Conservation (phyloP, 2,329 filamentous ascomycete species). For the Kalaharituber pfeilii region DNA sequence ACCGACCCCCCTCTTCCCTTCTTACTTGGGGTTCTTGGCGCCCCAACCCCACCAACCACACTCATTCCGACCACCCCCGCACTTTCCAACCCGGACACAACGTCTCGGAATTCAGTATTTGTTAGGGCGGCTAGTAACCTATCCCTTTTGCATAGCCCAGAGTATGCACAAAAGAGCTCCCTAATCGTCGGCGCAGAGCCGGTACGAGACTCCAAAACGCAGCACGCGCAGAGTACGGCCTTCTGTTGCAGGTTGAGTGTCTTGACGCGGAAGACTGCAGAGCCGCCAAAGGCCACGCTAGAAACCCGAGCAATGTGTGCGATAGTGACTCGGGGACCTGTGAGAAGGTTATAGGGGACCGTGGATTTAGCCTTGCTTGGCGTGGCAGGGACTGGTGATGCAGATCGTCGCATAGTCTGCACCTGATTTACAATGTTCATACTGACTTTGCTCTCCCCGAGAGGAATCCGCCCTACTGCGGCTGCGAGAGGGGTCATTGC, state of each 20-base stretch:
- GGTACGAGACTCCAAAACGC: constrained; percentile 65
- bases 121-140: constrained; percentile 80
- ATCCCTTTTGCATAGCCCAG: constrained; percentile 63
- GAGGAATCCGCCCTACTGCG: constrained; percentile 27
- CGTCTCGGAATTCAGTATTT: constrained; percentile 83
- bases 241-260: constrained; percentile 91
- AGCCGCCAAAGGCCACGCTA: constrained; percentile 75
- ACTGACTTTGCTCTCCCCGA: constrained; percentile 58
- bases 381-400: constrained; percentile 9
- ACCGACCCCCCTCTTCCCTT: constrained; percentile 33
- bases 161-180: constrained; percentile 68
- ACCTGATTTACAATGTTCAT: constrained; percentile 42
- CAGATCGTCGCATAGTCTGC: constrained; percentile 2
- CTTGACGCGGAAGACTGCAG: constrained; percentile 65
- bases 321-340: constrained; percentile 74
- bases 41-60: constrained; percentile 49
- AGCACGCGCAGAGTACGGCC: constrained; percentile 73
- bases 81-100: constrained; percentile 76
- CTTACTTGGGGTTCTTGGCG: constrained; percentile 52
- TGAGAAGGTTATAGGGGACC: constrained; percentile 27
- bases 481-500: constrained; percentile 8
- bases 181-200: constrained; percentile 60
- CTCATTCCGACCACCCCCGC: constrained; percentile 59
- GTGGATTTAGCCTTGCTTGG: constrained; percentile 16
- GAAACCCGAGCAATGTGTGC: constrained; percentile 85